Base-by-base conservation (phyloP, 2,329 filamentous ascomycete species). In the Xylaria sp. region DNA sequence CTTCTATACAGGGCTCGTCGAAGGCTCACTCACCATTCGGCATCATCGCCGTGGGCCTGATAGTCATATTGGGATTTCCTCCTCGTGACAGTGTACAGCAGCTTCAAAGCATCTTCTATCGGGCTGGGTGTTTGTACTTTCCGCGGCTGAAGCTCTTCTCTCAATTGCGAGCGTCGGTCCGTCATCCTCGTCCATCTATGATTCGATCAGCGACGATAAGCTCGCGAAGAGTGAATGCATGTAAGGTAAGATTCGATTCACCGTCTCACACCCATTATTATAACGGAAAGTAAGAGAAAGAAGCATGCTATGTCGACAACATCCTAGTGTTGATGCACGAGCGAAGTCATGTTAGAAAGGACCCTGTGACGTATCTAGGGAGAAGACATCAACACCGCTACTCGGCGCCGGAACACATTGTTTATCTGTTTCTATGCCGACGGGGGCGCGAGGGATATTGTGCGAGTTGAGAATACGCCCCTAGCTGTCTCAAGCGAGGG, bases 11-110 rank as follows among this genome's bases (percentile, higher is more conserved):
- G 33, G 33, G 10, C 33, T 36, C 10, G 33, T 36, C 8, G 33
- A 36, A 25, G 43, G 23, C 20, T 25, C 15, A 57, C 62, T 8
- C 48, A 63, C 63, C 67, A 66, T 46, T 49, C 52, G 20, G n/a
- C n/a, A 63, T 66, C 57, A 9, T 66, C 48, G 8, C 12, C 2
- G 4, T 7, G 5, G 10, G 3, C 18, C 25, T 9, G 48, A n/a
- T 55, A 63, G 8, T 43, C 48, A 10, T n/a, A 7, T 10, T n/a
- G n/a, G 10, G 23, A 25, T 57, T 13, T 54, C 9, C 39, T 69
- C 33, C 51, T 25, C 12, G 67, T 13, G 15, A 69, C 67, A 5
- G n/a, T 56, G 23, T 64, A 56, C 23, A 69, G 12, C 43, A 18
- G 4, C 0, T 36, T 20, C 3, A 67, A 20, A 10, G 31, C 67